Evolutionary conservation across 2,329 filamentous ascomycete species (phyloP), one percentile per base, ranked within the genome.

Genomic region (Tolypocladium pustulatum): DNA sequence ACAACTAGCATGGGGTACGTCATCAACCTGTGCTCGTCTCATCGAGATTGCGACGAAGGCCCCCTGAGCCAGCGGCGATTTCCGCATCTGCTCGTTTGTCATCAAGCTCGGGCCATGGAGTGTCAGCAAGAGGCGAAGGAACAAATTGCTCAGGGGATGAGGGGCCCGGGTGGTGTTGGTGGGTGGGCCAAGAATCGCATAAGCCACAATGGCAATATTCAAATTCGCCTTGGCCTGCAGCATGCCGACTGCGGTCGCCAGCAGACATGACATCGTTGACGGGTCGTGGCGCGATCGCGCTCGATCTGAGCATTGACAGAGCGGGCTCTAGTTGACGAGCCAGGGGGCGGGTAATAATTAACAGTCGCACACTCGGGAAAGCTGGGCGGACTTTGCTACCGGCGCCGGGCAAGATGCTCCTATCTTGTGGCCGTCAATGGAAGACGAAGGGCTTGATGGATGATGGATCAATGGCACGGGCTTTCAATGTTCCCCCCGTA

Each of bases 1-100:
- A 8, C n/a, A n/a, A 15, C 25, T 4, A 27, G 46, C 25, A 20
- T 30, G 54, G 57, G 57, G 38, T 60, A 57, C 59, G 59, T 60
- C 59, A 59, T 57, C 40, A 46, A 38, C 54, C 52, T 15, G 22
- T 53, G 55, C 13, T 8, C 53, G 56, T 53, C 46, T 58, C 56
- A 43, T 59, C 55, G 40, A 57, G 36, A 57, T 57, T 57, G 49
- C 46, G 46, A 27, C 27, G 22, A 32, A 15, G 38, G n/a, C 8
- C 40, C 55, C 40, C 27, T 36, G 40, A 25, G 6, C 15, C 15
- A 12, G 27, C 46, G 46, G 46, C 46, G 27, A 32, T n/a, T 30
- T 20, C 22, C 41, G 10, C 22, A 22, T 17, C 7, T 30, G 46
- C 8, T 9, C 46, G 2, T 10, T n/a, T 17, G 25, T 15, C 22